Conservation (phyloP, 2,329 filamentous ascomycete species). For the Monosporascus sp. region DNA sequence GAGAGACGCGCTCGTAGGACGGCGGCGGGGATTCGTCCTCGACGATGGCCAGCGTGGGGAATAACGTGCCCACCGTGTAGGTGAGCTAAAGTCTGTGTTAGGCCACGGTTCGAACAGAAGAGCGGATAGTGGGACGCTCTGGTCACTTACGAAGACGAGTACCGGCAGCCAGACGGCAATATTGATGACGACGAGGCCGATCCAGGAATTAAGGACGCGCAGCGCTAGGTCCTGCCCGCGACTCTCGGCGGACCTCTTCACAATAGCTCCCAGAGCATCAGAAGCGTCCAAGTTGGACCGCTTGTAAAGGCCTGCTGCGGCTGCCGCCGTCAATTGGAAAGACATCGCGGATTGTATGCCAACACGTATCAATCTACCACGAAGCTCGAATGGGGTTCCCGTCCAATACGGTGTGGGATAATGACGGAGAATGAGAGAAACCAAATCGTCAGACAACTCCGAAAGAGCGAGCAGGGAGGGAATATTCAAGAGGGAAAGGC, state of each 20-base stretch:
- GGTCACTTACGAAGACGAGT: not conserved
- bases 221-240: not conserved
- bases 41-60: slow-evolving; percentile 45
- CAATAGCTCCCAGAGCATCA: not conserved
- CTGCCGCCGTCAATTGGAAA: not conserved
- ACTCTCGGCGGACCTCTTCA: not conserved
- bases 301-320: not conserved
- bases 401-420: too few relatives aligned
- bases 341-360: not conserved
- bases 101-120: not conserved
- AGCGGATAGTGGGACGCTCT: not conserved
- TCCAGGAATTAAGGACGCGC: not conserved
- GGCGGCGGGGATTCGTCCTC: slow-evolving; percentile 45
- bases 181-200: not conserved
- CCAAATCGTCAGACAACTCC: too few relatives aligned
- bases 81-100: slow-evolving; percentile 25
- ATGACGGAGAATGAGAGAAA: too few relatives aligned
- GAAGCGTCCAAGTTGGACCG: not conserved
- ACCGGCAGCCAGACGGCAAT: not conserved
- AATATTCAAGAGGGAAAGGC: too few relatives aligned
- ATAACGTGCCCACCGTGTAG: slow-evolving; percentile 42
- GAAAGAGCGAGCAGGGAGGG: too few relatives aligned
- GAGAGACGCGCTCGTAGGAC: slow-evolving; percentile 40
- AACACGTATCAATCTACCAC: too few relatives aligned
- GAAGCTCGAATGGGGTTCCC: too few relatives aligned